Evolutionary conservation across 2,329 filamentous ascomycete species (phyloP).

Genomic region (Diplodia sapinea): DNA sequence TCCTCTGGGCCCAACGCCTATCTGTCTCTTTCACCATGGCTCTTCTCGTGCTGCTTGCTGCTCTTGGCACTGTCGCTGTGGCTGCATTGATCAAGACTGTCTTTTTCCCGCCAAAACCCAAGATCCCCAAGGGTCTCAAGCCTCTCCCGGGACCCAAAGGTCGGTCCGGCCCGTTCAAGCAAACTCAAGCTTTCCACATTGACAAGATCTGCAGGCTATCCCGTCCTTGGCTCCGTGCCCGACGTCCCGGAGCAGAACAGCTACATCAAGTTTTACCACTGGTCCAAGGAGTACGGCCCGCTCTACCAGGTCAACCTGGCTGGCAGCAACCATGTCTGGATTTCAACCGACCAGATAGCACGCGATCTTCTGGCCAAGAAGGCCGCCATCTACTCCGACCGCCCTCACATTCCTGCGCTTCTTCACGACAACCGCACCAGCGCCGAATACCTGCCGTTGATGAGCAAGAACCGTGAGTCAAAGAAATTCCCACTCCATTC

Average conservation of each 20-base stretch:
- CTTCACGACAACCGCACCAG: constrained; percentile 53
- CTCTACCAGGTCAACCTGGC: constrained; percentile 55
- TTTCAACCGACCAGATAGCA: constrained; percentile 51
- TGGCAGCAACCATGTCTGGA: constrained; percentile 55
- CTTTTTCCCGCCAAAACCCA: constrained; percentile 13
- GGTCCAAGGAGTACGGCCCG: constrained; percentile 52
- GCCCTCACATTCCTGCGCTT: constrained; percentile 53
- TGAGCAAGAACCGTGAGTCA: constrained; percentile 51
- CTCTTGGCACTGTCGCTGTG: constrained; percentile 37
- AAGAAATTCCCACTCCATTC: background rate
- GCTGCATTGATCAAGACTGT: constrained; percentile 34
- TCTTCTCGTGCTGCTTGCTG: constrained; percentile 39
- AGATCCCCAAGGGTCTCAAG: constrained; percentile 44
- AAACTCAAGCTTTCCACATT: background rate
- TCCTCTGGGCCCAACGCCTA: constrained; percentile 5
- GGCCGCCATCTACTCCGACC: constrained; percentile 54
- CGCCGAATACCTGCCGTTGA: constrained; percentile 53
- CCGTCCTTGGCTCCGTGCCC: constrained; percentile 51
- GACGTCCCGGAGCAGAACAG: constrained; percentile 53
- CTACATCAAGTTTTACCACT: constrained; percentile 55
- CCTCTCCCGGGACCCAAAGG: constrained; percentile 50
- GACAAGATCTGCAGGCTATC: constrained; percentile 44
- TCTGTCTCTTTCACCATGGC: constrained; percentile 40
- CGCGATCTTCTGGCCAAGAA: constrained; percentile 53
- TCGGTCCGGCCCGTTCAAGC: constrained; percentile 33